Percentiles rank a stretch among this genome's conserved stretches.
Evolutionary conservation across 257 asterid species (phyloP).

Genomic region (Solanum pinnatisectum): DNA sequence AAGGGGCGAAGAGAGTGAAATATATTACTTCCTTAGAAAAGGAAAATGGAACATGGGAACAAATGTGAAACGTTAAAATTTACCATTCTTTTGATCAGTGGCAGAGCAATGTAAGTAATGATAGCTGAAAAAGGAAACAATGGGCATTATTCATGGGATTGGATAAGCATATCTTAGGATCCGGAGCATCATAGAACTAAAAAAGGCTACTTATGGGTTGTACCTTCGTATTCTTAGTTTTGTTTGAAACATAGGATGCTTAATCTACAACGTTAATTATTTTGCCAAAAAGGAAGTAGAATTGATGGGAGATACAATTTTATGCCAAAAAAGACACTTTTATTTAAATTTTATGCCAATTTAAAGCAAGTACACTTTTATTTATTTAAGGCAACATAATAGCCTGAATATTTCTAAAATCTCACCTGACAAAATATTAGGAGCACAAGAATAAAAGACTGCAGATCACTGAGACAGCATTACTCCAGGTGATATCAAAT

Average conservation of each 20-base stretch:
- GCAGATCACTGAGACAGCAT: not conserved
- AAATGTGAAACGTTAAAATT: not conserved
- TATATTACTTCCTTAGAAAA: not conserved
- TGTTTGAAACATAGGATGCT: not conserved
- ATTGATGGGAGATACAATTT: not conserved
- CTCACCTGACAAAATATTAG: not conserved
- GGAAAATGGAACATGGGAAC: not conserved
- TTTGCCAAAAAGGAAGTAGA: not conserved
- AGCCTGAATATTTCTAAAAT: not conserved
- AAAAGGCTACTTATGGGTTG: not conserved
- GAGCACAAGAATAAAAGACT: not conserved
- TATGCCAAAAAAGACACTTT: not conserved
- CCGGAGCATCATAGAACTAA: not conserved
- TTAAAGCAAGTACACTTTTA: not conserved
- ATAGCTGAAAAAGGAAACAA: not conserved
- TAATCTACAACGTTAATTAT: not conserved
- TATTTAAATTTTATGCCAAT: no score
- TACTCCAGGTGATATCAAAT: not conserved
- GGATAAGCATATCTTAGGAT: not conserved
- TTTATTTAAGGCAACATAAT: not conserved
- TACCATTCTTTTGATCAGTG: not conserved
- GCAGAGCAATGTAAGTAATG: not conserved
- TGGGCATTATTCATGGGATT: not conserved
- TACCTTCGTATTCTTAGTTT: not conserved
- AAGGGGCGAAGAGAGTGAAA: not conserved